Conservation (phyloP, 106 monocot genomes). For the Ottelia alismoides region DNA sequence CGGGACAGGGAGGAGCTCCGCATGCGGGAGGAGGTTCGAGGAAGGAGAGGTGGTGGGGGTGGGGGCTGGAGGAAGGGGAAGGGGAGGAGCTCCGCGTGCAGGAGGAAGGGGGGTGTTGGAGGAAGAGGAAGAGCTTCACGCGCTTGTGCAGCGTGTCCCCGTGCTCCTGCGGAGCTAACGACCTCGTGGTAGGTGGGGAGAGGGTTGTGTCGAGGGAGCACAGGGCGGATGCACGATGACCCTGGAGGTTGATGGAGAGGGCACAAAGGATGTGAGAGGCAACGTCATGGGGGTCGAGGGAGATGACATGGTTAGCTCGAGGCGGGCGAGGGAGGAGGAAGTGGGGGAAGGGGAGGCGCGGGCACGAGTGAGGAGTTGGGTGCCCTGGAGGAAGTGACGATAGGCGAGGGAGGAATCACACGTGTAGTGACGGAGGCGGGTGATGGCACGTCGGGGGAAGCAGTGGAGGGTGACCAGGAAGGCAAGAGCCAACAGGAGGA, state of each 20-base stretch:
- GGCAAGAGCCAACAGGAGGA: slow-evolving; percentile 24
- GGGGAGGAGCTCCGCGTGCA: too few species aligned
- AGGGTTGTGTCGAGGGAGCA: slow-evolving; percentile 68
- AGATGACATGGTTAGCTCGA: slow-evolving; percentile 37
- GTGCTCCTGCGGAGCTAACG: slow-evolving; percentile 41
- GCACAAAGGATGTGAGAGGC: slow-evolving; percentile 62
- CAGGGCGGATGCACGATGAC: slow-evolving; percentile 45
- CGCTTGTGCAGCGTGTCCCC: slow-evolving; percentile 64
- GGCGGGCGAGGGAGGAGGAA: slow-evolving; percentile 14
- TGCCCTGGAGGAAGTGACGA: slow-evolving; percentile 80
- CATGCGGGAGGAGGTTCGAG: too few species aligned
- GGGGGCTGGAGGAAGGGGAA: too few species aligned
- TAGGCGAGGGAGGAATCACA: slow-evolving; percentile 23
- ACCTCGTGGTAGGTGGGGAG: slow-evolving; percentile 31
- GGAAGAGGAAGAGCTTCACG: slow-evolving; percentile 57
- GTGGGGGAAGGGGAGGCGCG: slow-evolving; percentile 17
- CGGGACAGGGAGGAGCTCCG: too few species aligned
- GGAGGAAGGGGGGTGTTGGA: too few species aligned
- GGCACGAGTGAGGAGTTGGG: slow-evolving; percentile 61
- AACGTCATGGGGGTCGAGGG: slow-evolving; percentile 61
- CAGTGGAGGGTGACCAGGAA: slow-evolving; percentile 35
- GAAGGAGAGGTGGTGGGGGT: too few species aligned
- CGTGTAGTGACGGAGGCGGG: slow-evolving; percentile 34
- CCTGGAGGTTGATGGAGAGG: slow-evolving; percentile 59
- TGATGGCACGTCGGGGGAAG: slow-evolving; percentile 44